A percentile compares a stretch with the other conserved stretches of the same genome.
These are phyloP conservation scores for Coffea canephora DNA, from an alignment of 257 asterid genomes.

Conservation along the genomic window DNA sequence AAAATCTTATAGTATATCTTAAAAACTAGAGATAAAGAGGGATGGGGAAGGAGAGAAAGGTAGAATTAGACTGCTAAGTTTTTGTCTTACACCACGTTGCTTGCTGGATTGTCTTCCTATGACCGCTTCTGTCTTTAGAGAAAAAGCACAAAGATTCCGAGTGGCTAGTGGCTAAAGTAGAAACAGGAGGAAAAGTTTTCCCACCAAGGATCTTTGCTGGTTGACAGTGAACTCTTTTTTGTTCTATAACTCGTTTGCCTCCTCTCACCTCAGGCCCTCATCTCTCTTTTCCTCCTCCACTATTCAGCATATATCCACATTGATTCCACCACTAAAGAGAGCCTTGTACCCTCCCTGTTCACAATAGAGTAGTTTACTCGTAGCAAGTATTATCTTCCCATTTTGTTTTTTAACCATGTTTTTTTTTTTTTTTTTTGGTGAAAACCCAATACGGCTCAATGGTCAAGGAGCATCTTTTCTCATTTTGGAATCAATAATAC, in stretches of 20 bases:
- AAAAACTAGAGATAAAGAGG: slow-evolving; percentile 36
- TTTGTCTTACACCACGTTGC: slow-evolving; percentile 62
- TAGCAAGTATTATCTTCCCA: background rate
- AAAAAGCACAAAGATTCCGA: slow-evolving; percentile 22
- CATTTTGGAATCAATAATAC: background rate
- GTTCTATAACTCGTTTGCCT: slow-evolving; percentile 36
- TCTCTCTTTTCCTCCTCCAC: background rate
- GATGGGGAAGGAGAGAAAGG: background rate
- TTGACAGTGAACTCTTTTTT: slow-evolving; percentile 30
- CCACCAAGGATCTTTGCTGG: slow-evolving; percentile 32
- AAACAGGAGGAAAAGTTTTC: slow-evolving; percentile 23
- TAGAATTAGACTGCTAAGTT: slow-evolving; percentile 27
- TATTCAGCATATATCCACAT: slow-evolving; percentile 1
- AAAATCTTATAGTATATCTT: slow-evolving; percentile 16
- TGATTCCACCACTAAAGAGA: background rate
- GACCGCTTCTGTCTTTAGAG: slow-evolving; percentile 36
- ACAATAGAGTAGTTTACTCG: background rate
- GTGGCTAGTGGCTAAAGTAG: slow-evolving; percentile 34
- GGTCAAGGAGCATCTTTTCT: background rate
- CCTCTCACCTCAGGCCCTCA: slow-evolving; percentile 4
- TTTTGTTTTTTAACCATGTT: background rate
- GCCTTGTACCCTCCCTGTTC: background rate
- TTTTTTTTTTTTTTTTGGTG: background rate
- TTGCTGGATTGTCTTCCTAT: slow-evolving; percentile 44
- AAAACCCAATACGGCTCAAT: background rate